Base-by-base conservation (phyloP, 371 early-diverging fungal genomes). In the Syncephalastrum monosporum region DNA sequence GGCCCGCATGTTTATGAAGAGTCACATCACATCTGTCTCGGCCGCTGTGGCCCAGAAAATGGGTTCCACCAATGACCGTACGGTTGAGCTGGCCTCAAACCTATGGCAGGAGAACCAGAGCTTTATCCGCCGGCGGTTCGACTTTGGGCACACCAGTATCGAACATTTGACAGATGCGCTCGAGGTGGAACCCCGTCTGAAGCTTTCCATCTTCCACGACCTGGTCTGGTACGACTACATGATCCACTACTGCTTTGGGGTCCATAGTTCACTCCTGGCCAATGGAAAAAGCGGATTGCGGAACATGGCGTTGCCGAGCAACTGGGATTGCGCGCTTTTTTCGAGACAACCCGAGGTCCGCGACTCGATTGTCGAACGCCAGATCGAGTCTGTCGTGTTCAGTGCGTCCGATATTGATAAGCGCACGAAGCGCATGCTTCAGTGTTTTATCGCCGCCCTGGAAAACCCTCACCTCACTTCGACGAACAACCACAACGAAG, bases 301-400 rank as follows among this genome's bases (percentile, higher is more conserved):
- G 33, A 71, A 68, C 7, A 69, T 81, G 42, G 68, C 70, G 5
- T 46, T 73, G 5, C 69, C 76, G 6, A 38, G 24, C 13, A 60
- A 63, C 10, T 78, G 82, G 77, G 74, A 77, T 15, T 73, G 78
- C 52, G 71, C 78, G 0, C 52, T 75, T 17, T 74, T 72, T 52
- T 64, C 72, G 1, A 68, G 68, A 19, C 58, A 64, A 17, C 49
- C 65, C 0, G 68, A 43, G 5, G 47, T 62, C 12, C 64, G 68
- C 4, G 63, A 69, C 41, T 60, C 71, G 0, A 69, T 74, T 42
- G 65, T 79, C 19, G 76, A 76, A 42, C 56, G 56, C 10, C 80
- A 71, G 19, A 74, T 79, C 17, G 74, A 74, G 41, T 75, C 76
- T 3, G 71, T 74, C 5, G 57, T 79, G 1, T 75, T 74, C 44